Conservation (phyloP, 352 stramenopile genomes). For the Phytophthora megakarya region DNA sequence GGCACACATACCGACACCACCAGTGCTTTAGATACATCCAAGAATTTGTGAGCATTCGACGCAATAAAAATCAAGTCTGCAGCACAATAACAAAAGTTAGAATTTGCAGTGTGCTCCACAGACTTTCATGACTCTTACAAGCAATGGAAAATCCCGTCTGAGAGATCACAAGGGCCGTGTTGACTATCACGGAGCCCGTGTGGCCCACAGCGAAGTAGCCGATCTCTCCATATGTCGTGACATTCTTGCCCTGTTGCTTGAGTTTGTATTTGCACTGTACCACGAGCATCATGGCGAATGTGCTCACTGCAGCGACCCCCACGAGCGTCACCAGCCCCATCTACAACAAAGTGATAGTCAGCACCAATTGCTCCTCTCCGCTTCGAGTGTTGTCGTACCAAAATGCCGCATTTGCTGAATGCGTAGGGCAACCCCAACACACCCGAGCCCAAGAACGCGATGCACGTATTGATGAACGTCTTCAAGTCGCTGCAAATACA, state of each 20-base stretch:
- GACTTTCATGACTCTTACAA: slow-evolving; percentile 46
- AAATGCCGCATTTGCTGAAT: slow-evolving; percentile 87
- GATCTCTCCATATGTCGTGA: slow-evolving; percentile 88
- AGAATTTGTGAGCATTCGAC: slow-evolving; percentile 84
- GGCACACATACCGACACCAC: slow-evolving; percentile 66
- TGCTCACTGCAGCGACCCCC: slow-evolving; percentile 56
- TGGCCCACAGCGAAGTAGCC: slow-evolving; percentile 77
- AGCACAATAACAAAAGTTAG: slow-evolving; percentile 3
- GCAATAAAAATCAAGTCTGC: slow-evolving; percentile 92
- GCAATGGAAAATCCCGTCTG: slow-evolving; percentile 91
- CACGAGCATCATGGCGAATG: slow-evolving; percentile 79
- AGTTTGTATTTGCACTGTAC: slow-evolving; percentile 84
- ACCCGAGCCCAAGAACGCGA: slow-evolving; percentile 92
- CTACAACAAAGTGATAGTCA: slow-evolving; percentile 30
- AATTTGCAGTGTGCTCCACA: not conserved
- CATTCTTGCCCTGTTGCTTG: slow-evolving; percentile 44
- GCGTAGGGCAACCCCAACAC: slow-evolving; percentile 91
- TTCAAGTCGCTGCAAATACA: slow-evolving; percentile 46
- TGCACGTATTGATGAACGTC: slow-evolving; percentile 83
- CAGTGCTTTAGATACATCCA: slow-evolving; percentile 55
- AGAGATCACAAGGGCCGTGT: slow-evolving; percentile 84
- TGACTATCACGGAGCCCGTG: slow-evolving; percentile 73
- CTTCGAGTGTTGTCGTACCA: too few species aligned
- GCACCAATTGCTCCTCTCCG: too few species aligned
- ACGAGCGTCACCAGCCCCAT: slow-evolving; percentile 62